Evolutionary conservation across 2,329 filamentous ascomycete genomes (phyloP).

Genomic region (Fulvia fulva): DNA sequence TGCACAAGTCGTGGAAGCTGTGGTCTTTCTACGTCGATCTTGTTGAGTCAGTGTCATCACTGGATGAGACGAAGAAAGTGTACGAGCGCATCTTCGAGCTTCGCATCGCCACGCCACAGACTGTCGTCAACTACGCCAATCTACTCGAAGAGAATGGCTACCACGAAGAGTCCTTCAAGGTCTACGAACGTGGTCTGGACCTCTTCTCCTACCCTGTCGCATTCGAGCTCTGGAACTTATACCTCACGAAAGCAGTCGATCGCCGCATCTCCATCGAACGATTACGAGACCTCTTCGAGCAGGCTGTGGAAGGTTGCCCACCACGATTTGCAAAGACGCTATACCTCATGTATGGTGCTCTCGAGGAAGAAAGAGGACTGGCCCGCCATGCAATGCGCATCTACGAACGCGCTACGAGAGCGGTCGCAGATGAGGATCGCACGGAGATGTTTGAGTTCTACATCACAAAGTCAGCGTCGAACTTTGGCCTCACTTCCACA

Average conservation of each 20-base stretch:
- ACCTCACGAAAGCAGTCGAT: slow-evolving; percentile 94
- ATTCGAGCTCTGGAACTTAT: slow-evolving; percentile 97
- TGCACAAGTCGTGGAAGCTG: slow-evolving; percentile 98
- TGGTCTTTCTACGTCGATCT: slow-evolving; percentile 99
- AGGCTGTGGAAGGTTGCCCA: slow-evolving; percentile 90
- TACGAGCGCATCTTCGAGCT: slow-evolving; percentile 98
- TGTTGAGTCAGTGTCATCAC: slow-evolving; percentile 84
- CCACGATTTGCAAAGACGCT: slow-evolving; percentile 94
- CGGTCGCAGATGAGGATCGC: slow-evolving; percentile 89
- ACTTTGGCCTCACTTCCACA: slow-evolving; percentile 94
- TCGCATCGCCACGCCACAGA: slow-evolving; percentile 95
- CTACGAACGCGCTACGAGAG: slow-evolving; percentile 92
- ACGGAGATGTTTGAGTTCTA: slow-evolving; percentile 99
- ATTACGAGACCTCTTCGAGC: slow-evolving; percentile 90
- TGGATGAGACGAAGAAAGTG: slow-evolving; percentile 89
- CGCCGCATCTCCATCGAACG: slow-evolving; percentile 94
- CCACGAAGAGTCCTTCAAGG: slow-evolving; percentile 94
- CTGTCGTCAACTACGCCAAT: slow-evolving; percentile 97
- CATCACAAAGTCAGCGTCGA: slow-evolving; percentile 96
- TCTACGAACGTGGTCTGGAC: slow-evolving; percentile 92
- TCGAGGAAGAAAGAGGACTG: slow-evolving; percentile 92
- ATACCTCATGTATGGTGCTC: slow-evolving; percentile 96
- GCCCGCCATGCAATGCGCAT: slow-evolving; percentile 98
- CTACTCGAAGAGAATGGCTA: slow-evolving; percentile 91
- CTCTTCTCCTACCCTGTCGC: slow-evolving; percentile 98